Conservation (phyloP, 805 yeast genomes). For the Kazachstania psychrophila region DNA sequence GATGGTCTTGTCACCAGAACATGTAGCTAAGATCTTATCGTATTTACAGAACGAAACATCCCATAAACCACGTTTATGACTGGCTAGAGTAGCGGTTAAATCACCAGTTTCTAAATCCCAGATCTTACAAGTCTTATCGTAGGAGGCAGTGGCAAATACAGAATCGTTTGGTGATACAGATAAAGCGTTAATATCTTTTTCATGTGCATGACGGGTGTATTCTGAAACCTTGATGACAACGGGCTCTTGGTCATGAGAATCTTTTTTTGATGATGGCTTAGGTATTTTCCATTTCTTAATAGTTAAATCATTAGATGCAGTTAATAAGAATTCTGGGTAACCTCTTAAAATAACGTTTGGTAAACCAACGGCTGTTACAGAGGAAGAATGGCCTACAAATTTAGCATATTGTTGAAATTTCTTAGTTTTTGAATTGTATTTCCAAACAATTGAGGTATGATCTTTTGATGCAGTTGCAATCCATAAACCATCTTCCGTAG, state of each 20-base stretch:
- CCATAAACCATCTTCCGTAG: slow-evolving; percentile 77
- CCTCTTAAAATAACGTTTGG: slow-evolving; percentile 41
- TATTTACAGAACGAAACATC: slow-evolving; percentile 73
- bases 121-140: slow-evolving; percentile 82
- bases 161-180: slow-evolving; percentile 89
- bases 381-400: slow-evolving; percentile 78
- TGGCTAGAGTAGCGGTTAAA: slow-evolving; percentile 69
- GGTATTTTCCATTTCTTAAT: slow-evolving; percentile 80
- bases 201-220: slow-evolving; percentile 93
- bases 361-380: slow-evolving; percentile 74
- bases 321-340: slow-evolving; percentile 62
- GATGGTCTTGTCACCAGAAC: slow-evolving; percentile 87
- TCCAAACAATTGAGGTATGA: slow-evolving; percentile 77
- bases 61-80: slow-evolving; percentile 95
- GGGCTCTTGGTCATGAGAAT: slow-evolving; percentile 13
- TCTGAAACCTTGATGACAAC: slow-evolving; percentile 50
- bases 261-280: slow-evolving; percentile 19
- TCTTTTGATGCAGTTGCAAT: slow-evolving; percentile 89
- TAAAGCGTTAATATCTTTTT: slow-evolving; percentile 84
- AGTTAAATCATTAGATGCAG: slow-evolving; percentile 79
- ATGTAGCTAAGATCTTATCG: slow-evolving; percentile 70
- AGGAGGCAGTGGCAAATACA: slow-evolving; percentile 85
- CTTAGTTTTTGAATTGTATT: slow-evolving; percentile 37
- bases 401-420: slow-evolving; percentile 43
- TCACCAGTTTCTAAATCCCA: slow-evolving; percentile 89